Conservation (phyloP, 2,329 filamentous ascomycete genomes). For the Thelonectria rubi region DNA sequence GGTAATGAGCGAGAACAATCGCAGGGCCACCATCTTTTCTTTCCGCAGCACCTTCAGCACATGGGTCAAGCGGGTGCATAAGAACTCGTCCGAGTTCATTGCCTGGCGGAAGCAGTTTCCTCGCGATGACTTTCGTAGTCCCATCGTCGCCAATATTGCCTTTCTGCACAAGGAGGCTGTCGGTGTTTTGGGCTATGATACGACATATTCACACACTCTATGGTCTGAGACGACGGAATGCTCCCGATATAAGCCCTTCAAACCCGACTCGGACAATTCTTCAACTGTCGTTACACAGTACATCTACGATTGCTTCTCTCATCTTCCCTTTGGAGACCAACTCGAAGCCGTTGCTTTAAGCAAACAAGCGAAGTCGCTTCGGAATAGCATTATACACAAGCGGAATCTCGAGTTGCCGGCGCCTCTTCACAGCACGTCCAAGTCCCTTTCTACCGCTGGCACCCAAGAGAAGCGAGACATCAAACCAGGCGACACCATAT, state of each 20-base stretch:
- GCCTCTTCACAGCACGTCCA: slow-evolving; percentile 34
- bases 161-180: slow-evolving; percentile 74
- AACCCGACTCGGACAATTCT: slow-evolving; percentile 23
- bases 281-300: slow-evolving; percentile 76
- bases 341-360: slow-evolving; percentile 53
- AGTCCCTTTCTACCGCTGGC: slow-evolving; percentile 33
- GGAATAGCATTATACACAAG: slow-evolving; percentile 40
- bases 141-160: slow-evolving; percentile 65
- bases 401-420: slow-evolving; percentile 43
- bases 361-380: slow-evolving; percentile 40
- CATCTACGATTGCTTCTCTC: slow-evolving; percentile 69
- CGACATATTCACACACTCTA: slow-evolving; percentile 52
- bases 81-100: slow-evolving; percentile 51
- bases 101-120: slow-evolving; percentile 63
- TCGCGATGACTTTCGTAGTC: slow-evolving; percentile 68
- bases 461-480: slow-evolving; percentile 47
- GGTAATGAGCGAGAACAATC: slow-evolving; percentile 41
- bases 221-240: slow-evolving; percentile 62
- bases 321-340: slow-evolving; percentile 66
- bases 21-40: slow-evolving; percentile 58
- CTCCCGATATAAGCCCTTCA: slow-evolving; percentile 44
- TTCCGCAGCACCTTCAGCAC: slow-evolving; percentile 66
- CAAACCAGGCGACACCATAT: slow-evolving; percentile 59
- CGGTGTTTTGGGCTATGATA: slow-evolving; percentile 53
- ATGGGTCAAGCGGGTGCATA: slow-evolving; percentile 64